A percentile compares a stretch with the other conserved stretches of the same genome.
phyloP scores from a whole-genome alignment of 306 rosid genomes.

The Cucumis cinereus region DNA sequence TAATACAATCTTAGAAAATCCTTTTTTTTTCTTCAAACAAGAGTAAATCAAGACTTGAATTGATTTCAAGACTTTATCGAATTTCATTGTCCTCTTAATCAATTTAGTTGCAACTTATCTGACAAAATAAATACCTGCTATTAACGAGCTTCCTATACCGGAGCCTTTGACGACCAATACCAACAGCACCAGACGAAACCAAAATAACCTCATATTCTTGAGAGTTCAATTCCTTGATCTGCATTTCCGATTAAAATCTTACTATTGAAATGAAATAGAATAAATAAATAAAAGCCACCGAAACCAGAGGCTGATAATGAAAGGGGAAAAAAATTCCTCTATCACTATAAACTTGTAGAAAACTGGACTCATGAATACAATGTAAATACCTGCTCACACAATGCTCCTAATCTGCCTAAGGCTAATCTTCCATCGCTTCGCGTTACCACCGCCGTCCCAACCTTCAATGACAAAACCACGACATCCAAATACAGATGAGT shows the following conservation, averaged over 20 bases:
- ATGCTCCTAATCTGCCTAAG: conserved; percentile 63
- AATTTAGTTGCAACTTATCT: neutral
- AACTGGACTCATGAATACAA: too few relatives aligned
- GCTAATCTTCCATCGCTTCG: conserved; percentile 51
- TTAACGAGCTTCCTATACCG: conserved; percentile 63
- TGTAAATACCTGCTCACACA: conserved; percentile 70
- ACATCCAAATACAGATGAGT: neutral
- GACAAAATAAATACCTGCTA: conserved; percentile 48
- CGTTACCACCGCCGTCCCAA: conserved; percentile 61
- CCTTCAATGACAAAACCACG: conserved; percentile 19
- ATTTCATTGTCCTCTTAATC: neutral
- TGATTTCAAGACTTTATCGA: neutral
- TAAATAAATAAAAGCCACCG: conserved; percentile 3
- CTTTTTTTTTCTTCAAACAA: neutral
- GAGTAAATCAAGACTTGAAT: neutral
- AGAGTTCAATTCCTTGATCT: conserved; percentile 73
- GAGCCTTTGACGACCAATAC: conserved; percentile 96
- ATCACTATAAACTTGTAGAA: neutral
- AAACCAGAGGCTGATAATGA: neutral
- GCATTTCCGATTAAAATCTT: conserved; percentile 13
- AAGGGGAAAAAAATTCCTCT: neutral
- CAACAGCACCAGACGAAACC: conserved; percentile 98
- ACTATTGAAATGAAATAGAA: neutral
- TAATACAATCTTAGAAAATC: neutral
- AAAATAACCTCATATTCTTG: conserved; percentile 75